phyloP scores from a whole-genome alignment of 2,329 filamentous ascomycete genomes.

The Trichophyton equinum region DNA sequence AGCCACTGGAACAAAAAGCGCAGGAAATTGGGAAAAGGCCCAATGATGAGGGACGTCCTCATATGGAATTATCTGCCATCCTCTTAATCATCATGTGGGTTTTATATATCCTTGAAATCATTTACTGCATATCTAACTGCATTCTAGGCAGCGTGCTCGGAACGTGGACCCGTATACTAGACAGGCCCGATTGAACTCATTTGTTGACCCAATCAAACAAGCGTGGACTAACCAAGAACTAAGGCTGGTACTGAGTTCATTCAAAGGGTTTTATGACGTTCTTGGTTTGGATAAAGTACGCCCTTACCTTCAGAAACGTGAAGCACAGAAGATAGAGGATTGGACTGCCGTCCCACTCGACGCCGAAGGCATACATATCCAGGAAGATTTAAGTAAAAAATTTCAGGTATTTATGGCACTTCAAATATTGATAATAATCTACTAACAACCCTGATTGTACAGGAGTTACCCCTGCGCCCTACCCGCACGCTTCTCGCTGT shows the following conservation, averaged over 20 bases:
- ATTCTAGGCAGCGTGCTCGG: slow-evolving; percentile 59
- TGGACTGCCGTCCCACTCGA: slow-evolving; percentile 73
- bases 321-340: slow-evolving; percentile 64
- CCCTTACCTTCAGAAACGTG: slow-evolving; percentile 59
- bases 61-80: slow-evolving; percentile 77
- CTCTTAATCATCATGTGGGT: slow-evolving; percentile 78
- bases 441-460: background rate
- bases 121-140: background rate
- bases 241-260: slow-evolving; percentile 56
- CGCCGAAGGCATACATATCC: slow-evolving; percentile 63
- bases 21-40: slow-evolving; percentile 60
- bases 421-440: slow-evolving; percentile 3
- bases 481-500: slow-evolving; percentile 90
- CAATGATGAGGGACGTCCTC: slow-evolving; percentile 65
- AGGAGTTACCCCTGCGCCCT: slow-evolving; percentile 65
- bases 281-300: slow-evolving; percentile 71
- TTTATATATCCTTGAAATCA: background rate
- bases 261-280: slow-evolving; percentile 65
- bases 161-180: slow-evolving; percentile 60
- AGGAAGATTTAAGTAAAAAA: slow-evolving; percentile 64
- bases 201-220: slow-evolving; percentile 68
- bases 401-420: slow-evolving; percentile 44
- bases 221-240: slow-evolving; percentile 67
- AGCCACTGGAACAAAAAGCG: slow-evolving; percentile 71
- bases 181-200: slow-evolving; percentile 57